Conservation (phyloP, 1,284 basidiomycete genomes). For the Cryptococcus amylolentus region DNA sequence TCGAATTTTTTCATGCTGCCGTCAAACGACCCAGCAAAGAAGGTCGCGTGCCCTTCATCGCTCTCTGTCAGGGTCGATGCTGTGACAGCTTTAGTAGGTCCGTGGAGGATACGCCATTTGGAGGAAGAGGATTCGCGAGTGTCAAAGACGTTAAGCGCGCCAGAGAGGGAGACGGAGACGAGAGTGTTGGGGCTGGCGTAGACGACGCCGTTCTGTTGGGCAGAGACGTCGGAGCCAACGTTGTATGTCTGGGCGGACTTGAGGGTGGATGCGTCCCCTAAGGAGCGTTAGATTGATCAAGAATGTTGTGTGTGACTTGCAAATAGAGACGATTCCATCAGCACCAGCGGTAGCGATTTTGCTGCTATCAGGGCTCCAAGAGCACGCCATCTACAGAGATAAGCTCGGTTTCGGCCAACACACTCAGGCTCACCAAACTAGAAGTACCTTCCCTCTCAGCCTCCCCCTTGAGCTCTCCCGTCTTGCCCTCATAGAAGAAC, state of each 20-base stretch:
- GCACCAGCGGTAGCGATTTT: constrained; percentile 76
- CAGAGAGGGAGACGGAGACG: constrained; percentile 79
- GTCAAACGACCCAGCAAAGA: constrained; percentile 78
- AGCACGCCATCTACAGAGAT: constrained; percentile 63
- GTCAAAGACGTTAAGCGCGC: constrained; percentile 82
- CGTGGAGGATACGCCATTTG: constrained; percentile 60
- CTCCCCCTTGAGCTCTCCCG: constrained; percentile 72
- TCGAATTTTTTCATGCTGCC: constrained; percentile 69
- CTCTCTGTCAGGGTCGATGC: constrained; percentile 53
- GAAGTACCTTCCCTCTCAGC: constrained; percentile 57
- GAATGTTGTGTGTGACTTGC: constrained; percentile 52
- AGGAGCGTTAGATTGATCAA: neutral
- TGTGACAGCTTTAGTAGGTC: constrained; percentile 75
- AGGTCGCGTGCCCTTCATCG: constrained; percentile 53
- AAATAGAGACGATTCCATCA: constrained; percentile 83
- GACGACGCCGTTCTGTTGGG: constrained; percentile 84
- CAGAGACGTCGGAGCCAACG: constrained; percentile 63
- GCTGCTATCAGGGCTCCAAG: constrained; percentile 73
- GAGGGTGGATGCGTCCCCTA: constrained; percentile 74
- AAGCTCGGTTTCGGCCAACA: neutral
- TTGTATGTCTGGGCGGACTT: constrained; percentile 67
- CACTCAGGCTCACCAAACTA: constrained; percentile 61
- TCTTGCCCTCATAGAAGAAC: constrained; percentile 88
- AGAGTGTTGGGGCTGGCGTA: constrained; percentile 71
- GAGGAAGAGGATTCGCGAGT: constrained; percentile 62